Percentiles rank a stretch among this genome's conserved stretches.
These are phyloP conservation scores for Eimeria praecox DNA, from an alignment of 169 alveolate species.

Conservation along the genomic window DNA sequence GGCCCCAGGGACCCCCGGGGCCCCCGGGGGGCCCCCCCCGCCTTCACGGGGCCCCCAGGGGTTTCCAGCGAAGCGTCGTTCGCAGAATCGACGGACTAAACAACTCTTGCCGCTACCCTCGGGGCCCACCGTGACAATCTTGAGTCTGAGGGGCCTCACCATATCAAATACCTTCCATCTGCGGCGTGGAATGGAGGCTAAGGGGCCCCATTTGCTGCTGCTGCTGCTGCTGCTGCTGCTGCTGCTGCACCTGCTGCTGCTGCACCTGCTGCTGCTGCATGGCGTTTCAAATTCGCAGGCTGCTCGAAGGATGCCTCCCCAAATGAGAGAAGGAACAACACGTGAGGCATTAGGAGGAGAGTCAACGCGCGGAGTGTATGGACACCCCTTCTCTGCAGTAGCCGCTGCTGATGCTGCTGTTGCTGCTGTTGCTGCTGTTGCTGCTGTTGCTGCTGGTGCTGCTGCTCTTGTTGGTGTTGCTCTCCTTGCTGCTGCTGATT, in stretches of 20 bases:
- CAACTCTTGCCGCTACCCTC: slow-evolving; percentile 54
- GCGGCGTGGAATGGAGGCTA: not conserved
- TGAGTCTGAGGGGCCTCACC: slow-evolving; percentile 24
- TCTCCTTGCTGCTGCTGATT: not conserved
- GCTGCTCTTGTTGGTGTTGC: not conserved
- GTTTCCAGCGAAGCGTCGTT: slow-evolving; percentile 49
- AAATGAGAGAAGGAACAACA: not conserved
- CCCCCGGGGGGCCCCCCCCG: slow-evolving; percentile 29
- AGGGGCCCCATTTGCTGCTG: slow-evolving; percentile 3
- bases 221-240: slow-evolving; percentile 15
- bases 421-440: slow-evolving; percentile 3
- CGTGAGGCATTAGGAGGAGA: not conserved
- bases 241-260: slow-evolving; percentile 37
- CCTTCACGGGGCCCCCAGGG: not conserved
- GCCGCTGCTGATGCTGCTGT: slow-evolving; percentile 1
- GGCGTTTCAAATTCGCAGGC: not conserved
- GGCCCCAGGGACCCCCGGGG: not conserved
- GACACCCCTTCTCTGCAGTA: not conserved
- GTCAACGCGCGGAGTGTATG: not conserved
- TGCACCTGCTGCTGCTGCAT: slow-evolving; percentile 1
- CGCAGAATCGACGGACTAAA: slow-evolving; percentile 61
- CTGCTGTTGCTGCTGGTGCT: not conserved
- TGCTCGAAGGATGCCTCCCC: not conserved
- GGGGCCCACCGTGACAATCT: slow-evolving; percentile 53
- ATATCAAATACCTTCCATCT: not conserved